Percentiles rank a stretch among this genome's conserved stretches.
phyloP scores from a whole-genome alignment of 208 protist species.

The Trypanosomatidae sp. region DNA sequence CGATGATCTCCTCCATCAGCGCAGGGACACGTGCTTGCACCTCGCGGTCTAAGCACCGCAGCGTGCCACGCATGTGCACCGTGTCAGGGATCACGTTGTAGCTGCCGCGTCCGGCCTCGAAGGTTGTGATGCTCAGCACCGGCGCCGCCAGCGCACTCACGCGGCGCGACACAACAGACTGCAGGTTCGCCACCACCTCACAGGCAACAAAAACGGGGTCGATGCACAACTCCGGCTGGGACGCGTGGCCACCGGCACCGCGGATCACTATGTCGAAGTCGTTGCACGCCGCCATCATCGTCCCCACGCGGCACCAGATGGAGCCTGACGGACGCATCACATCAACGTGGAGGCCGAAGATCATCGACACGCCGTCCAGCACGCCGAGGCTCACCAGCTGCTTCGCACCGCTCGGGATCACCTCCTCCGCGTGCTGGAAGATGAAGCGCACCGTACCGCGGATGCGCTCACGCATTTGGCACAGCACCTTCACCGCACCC shows the following conservation, averaged over 20 bases:
- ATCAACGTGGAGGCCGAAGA: constrained; percentile 61
- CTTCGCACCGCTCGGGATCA: constrained; percentile 60
- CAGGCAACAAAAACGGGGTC: constrained; percentile 65
- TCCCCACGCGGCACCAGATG: constrained; percentile 34
- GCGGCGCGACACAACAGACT: constrained; percentile 68
- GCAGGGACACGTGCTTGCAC: constrained; percentile 54
- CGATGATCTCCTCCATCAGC: constrained; percentile 69
- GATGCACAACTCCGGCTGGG: constrained; percentile 64
- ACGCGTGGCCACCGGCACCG: constrained; percentile 69
- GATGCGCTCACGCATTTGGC: constrained; percentile 47
- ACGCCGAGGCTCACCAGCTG: constrained; percentile 52
- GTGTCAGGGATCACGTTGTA: constrained; percentile 78
- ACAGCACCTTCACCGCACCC: constrained; percentile 62
- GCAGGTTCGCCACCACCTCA: constrained; percentile 53
- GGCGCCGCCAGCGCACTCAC: constrained; percentile 57
- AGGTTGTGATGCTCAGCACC: constrained; percentile 64
- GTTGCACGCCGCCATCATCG: constrained; percentile 51
- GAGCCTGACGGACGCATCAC: constrained; percentile 22
- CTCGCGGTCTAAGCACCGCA: constrained; percentile 67
- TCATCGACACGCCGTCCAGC: constrained; percentile 63
- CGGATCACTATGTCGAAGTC: constrained; percentile 75
- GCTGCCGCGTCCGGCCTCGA: constrained; percentile 55
- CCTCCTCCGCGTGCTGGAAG: constrained; percentile 84
- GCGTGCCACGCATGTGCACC: constrained; percentile 65
- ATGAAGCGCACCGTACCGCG: constrained; percentile 75